Evolutionary conservation across 805 yeast genomes (phyloP).

Genomic region (Metschnikowia lachancei): DNA sequence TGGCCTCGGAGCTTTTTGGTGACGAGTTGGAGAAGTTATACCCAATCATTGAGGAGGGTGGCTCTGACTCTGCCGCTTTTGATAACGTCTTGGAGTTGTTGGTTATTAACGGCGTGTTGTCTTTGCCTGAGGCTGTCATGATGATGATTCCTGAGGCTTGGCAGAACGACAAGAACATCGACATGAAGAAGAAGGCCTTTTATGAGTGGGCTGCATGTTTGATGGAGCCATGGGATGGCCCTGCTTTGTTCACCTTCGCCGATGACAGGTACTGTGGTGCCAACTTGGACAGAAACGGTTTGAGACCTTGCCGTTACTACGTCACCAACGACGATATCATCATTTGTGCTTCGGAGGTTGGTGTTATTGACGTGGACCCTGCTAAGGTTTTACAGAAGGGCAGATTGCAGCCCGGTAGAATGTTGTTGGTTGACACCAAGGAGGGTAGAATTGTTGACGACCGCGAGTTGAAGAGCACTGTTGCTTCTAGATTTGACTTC

Average conservation of each 20-base stretch:
- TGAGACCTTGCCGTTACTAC: constrained; percentile 97
- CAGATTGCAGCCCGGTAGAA: constrained; percentile 91
- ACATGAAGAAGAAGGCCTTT: constrained; percentile 88
- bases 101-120: constrained; percentile 85
- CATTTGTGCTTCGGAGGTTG: constrained; percentile 98
- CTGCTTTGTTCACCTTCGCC: constrained; percentile 93
- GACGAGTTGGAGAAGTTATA: constrained; percentile 87
- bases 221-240: constrained; percentile 99
- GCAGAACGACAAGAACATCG: constrained; percentile 86
- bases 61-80: constrained; percentile 96
- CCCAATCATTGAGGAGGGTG: constrained; percentile 97
- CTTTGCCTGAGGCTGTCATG: constrained; percentile 97
- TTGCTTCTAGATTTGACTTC: constrained; percentile 83
- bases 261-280: constrained; percentile 99
- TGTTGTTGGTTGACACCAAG: constrained; percentile 91
- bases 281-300: constrained; percentile 92
- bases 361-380: constrained; percentile 88
- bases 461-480: constrained; percentile 75
- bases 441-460: constrained; percentile 93
- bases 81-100: constrained; percentile 92
- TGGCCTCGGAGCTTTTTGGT: constrained; percentile 83
- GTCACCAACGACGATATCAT: constrained; percentile 91
- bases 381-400: constrained; percentile 85
- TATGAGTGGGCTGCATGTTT: constrained; percentile 99
- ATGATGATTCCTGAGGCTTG: constrained; percentile 96